phyloP scores from a whole-genome alignment of 176 grass and related monocot species.

The Phoenix dactylifera region DNA sequence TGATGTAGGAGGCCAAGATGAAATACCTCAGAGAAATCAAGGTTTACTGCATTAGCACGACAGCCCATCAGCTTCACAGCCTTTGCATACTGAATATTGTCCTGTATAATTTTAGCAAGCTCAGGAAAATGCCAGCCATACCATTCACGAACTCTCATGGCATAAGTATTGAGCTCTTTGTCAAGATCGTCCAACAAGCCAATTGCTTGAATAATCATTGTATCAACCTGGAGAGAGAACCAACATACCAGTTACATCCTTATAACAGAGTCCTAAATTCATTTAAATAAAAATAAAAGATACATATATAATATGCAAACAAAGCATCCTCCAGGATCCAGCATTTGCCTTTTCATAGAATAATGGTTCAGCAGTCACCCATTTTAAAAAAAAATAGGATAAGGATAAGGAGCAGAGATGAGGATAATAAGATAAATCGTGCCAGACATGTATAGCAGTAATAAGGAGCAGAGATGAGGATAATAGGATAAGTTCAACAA shows the following conservation, averaged over 20 bases:
- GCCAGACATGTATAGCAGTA: too few relatives aligned
- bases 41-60: conserved; percentile 43
- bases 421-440: too few relatives aligned
- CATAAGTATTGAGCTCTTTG: conserved; percentile 88
- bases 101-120: conserved; percentile 74
- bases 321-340: too few relatives aligned
- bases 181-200: conserved; percentile 94
- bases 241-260: neutral
- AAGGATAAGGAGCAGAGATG: too few relatives aligned
- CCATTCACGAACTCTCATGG: conserved; percentile 97
- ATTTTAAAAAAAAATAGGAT: too few relatives aligned
- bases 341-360: too few relatives aligned
- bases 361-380: too few relatives aligned
- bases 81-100: conserved; percentile 91
- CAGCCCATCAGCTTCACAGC: conserved; percentile 76
- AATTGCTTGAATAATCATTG: conserved; percentile 97
- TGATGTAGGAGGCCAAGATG: neutral
- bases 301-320: too few relatives aligned
- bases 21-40: conserved; percentile 86
- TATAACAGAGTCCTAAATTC: too few relatives aligned
- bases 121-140: conserved; percentile 98
- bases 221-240: conserved; percentile 55
- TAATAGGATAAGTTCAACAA: too few relatives aligned
- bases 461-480: too few relatives aligned
- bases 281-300: too few relatives aligned